phyloP scores from a whole-genome alignment of 202 grass and related monocot genomes.

The Setaria viridis region DNA sequence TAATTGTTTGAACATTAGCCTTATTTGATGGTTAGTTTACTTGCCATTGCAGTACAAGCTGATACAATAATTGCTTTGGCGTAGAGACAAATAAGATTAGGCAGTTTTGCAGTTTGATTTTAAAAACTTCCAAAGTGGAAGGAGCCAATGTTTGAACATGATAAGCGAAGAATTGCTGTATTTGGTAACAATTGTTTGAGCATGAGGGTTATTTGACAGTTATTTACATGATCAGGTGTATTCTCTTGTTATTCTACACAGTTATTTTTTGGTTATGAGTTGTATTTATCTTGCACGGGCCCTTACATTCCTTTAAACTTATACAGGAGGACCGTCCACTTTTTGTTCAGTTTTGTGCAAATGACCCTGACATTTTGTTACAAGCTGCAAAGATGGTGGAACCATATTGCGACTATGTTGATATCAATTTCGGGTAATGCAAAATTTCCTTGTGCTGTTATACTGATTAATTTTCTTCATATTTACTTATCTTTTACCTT shows the following conservation, averaged over 20 bases:
- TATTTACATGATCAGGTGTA: neutral
- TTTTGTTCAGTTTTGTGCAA: conserved; percentile 99
- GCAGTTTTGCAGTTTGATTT: neutral
- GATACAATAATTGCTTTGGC: neutral
- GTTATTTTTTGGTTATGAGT: neutral
- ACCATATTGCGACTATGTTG: conserved; percentile 88
- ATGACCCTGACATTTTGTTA: conserved; percentile 93
- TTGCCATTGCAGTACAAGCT: neutral
- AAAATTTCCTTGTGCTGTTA: conserved; percentile 9
- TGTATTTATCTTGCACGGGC: neutral
- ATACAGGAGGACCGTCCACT: conserved; percentile 88
- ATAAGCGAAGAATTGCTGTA: neutral
- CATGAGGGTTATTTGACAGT: neutral
- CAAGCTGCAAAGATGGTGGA: conserved; percentile 88
- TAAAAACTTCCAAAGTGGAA: neutral
- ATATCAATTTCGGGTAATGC: conserved; percentile 93
- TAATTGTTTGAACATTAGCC: neutral
- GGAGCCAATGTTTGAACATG: neutral
- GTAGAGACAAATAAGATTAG: neutral
- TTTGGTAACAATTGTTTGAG: neutral
- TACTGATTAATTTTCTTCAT: neutral
- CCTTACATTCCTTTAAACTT: conserved; percentile 23
- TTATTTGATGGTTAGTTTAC: neutral
- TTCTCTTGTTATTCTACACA: neutral
- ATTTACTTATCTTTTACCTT: conserved; percentile 2